Base-by-base conservation (phyloP, 2,329 filamentous ascomycete species). In the Claviceps maximensis region DNA sequence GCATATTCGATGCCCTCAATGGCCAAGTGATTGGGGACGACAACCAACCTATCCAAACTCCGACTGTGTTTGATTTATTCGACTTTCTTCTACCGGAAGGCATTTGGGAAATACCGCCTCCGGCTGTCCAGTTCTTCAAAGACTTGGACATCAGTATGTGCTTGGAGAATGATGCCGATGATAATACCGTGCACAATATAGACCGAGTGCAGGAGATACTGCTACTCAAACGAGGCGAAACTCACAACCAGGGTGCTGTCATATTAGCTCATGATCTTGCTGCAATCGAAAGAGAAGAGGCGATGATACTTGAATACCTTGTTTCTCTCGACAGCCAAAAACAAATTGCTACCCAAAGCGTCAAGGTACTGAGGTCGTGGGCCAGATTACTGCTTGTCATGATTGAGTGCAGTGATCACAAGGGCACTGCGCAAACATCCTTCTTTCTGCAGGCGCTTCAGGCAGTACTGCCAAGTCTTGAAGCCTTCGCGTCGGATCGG, bases 391-490 rank as follows among this genome's bases (percentile, higher is more conserved):
- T 95, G 47, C 81, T 89, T 51, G 82, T 96, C 23, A 86, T 95
- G 70, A 77, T 95, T 21, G 85, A 89, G 60, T 83, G 80, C 53
- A 89, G 88, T 58, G 86, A 93, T 51, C 85, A 95, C 64, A 85
- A 87, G 55, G 78, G 81, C 51, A 79, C 79, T 1, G 79, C 79
- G 31, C 84, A 84, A 62, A 83, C 83, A 5, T 81, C 85, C 0
- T 90, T 96, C 64, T 83, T 95, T 53, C 71, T 97, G 12, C 89
- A 95, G 64, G 84, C 87, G 0, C 74, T 98, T 5, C 90, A 97
- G 63, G 80, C 91, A 15, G 86, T 94, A 49, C 75, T 96, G 7
- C 90, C 93, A 0, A 94, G 89, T 58, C 77, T 98, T 13, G 91
- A 97, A 64, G 77, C 77, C 19, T 85, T 86, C 49, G 82, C 88